Evolutionary conservation across 305 asterid species (phyloP).

Genomic region (Plantago lanceolata): DNA sequence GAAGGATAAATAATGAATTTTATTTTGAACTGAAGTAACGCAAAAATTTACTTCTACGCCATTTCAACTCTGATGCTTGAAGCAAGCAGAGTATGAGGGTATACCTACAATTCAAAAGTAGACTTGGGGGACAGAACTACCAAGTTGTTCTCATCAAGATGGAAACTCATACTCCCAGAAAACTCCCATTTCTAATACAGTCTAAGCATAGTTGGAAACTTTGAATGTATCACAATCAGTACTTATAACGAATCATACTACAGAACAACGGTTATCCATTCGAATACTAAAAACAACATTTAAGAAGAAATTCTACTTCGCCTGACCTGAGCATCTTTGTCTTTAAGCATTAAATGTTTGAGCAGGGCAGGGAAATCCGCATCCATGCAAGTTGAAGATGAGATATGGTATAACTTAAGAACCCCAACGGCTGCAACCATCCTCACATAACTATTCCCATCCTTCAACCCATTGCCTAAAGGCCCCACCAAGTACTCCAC

Average conservation of each 20-base stretch:
- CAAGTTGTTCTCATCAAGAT: neutral
- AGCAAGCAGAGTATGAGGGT: neutral
- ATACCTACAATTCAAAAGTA: too few relatives aligned
- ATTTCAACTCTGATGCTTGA: neutral
- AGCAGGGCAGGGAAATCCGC: constrained; percentile 81
- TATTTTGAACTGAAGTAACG: neutral
- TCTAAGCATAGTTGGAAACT: neutral
- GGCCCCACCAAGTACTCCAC: constrained; percentile 99
- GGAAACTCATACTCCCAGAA: neutral
- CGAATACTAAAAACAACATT: constrained; percentile 11
- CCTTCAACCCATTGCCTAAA: constrained; percentile 79
- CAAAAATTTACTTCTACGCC: neutral
- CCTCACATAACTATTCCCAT: constrained; percentile 86
- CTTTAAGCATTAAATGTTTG: constrained; percentile 90
- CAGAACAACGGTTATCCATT: constrained; percentile 4
- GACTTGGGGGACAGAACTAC: neutral
- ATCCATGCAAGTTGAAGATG: constrained; percentile 83
- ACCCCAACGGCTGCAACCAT: constrained; percentile 87
- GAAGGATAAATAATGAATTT: neutral
- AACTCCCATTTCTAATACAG: neutral
- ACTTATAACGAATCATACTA: neutral
- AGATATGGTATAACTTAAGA: constrained; percentile 84
- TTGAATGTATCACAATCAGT: neutral
- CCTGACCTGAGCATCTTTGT: constrained; percentile 89
- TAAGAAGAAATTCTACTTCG: constrained; percentile 13